phyloP scores from a whole-genome alignment of 805 yeast species.

The Candida nonsorbophila region DNA sequence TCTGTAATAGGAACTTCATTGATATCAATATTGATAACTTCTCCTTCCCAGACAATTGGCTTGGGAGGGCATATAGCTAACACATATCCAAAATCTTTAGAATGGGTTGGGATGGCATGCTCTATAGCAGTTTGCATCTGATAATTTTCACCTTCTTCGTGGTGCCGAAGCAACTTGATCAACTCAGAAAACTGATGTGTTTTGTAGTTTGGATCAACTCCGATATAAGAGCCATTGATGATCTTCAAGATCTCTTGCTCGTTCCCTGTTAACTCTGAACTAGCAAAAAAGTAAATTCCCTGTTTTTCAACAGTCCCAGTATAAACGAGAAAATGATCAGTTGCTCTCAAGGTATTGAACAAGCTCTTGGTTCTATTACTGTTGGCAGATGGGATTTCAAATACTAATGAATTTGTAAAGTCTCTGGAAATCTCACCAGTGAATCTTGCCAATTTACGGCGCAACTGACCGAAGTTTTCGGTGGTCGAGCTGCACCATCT shows the following conservation, averaged over 20 bases:
- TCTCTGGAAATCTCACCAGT: conserved; percentile 60
- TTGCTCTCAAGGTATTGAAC: conserved; percentile 51
- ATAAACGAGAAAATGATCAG: conserved; percentile 72
- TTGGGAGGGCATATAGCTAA: conserved; percentile 72
- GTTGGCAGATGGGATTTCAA: conserved; percentile 41
- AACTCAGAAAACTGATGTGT: conserved; percentile 22
- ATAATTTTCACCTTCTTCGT: conserved; percentile 12
- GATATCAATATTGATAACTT: conserved; percentile 51
- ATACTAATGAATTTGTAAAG: conserved; percentile 68
- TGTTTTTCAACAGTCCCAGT: conserved; percentile 67
- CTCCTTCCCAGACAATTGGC: conserved; percentile 90
- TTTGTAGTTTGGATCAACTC: conserved; percentile 24
- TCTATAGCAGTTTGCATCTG: conserved; percentile 8
- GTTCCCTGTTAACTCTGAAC: conserved; percentile 45
- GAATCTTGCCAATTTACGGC: conserved; percentile 80
- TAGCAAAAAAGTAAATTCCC: conserved; percentile 79
- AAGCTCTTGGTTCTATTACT: conserved; percentile 45
- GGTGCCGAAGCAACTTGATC: conserved; percentile 12
- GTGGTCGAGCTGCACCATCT: conserved; percentile 66
- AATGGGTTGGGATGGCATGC: conserved; percentile 12
- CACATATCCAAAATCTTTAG: conserved; percentile 50
- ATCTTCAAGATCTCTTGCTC: conserved; percentile 34
- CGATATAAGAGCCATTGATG: conserved; percentile 35
- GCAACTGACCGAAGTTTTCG: conserved; percentile 68
- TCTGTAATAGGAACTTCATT: conserved; percentile 46